A percentile compares a stretch with the other conserved stretches of the same genome.
phyloP scores from a whole-genome alignment of 2,329 filamentous ascomycete genomes.

The Exophiala sp. region DNA sequence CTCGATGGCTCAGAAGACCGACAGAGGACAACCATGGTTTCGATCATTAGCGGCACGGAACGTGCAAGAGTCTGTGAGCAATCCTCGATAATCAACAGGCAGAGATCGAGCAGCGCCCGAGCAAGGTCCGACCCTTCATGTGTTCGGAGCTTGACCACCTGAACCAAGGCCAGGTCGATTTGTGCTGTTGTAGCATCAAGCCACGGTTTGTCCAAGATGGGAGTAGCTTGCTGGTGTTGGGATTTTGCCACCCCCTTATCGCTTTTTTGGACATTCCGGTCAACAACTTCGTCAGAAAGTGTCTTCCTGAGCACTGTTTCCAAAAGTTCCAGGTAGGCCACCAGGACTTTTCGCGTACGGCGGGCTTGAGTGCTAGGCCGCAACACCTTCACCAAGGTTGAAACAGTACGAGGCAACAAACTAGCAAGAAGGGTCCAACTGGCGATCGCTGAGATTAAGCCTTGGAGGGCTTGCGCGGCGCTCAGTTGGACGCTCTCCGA shows the following conservation, averaged over 20 bases:
- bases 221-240: conserved; percentile 31
- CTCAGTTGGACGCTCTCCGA: conserved; percentile 65
- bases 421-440: conserved; percentile 71
- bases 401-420: conserved; percentile 83
- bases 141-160: conserved; percentile 66
- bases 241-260: conserved; percentile 22
- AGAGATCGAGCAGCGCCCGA: conserved; percentile 62
- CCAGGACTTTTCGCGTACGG: conserved; percentile 58
- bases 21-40: conserved; percentile 69
- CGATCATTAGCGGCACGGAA: conserved; percentile 65
- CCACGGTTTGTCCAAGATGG: conserved; percentile 55
- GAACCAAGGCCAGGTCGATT: conserved; percentile 73
- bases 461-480: conserved; percentile 59
- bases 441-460: conserved; percentile 58
- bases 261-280: background rate
- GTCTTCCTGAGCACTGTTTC: conserved; percentile 42
- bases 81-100: conserved; percentile 68
- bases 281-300: conserved; percentile 42
- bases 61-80: conserved; percentile 68
- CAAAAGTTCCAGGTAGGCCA: conserved; percentile 56
- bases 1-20: conserved; percentile 44
- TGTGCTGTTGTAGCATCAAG: conserved; percentile 72
- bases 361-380: conserved; percentile 60
- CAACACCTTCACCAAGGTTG: conserved; percentile 68
- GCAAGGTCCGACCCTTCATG: conserved; percentile 66